Percentiles rank a stretch among this genome's conserved stretches.
Evolutionary conservation across 1,284 basidiomycete genomes (phyloP).

Genomic region (Moesziomyces sp.): DNA sequence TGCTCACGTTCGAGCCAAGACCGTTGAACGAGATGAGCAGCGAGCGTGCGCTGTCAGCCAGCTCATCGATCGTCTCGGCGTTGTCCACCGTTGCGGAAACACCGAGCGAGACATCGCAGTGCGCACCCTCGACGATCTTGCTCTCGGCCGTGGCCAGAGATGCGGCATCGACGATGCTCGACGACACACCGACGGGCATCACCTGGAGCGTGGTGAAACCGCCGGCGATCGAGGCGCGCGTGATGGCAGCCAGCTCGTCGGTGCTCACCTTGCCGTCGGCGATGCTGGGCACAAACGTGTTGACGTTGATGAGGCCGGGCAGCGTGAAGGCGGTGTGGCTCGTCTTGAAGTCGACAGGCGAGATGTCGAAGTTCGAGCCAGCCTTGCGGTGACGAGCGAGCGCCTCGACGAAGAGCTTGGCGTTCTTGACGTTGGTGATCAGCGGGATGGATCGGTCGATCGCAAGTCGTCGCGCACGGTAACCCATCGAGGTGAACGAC

Average conservation of each 20-base stretch:
- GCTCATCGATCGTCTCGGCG: slow-evolving; percentile 43
- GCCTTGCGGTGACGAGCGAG: slow-evolving; percentile 77
- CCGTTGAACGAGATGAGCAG: slow-evolving; percentile 61
- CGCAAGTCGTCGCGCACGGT: slow-evolving; percentile 97
- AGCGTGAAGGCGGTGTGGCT: slow-evolving; percentile 86
- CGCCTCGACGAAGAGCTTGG: slow-evolving; percentile 95
- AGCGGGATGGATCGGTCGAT: slow-evolving; percentile 97
- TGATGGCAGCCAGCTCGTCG: slow-evolving; percentile 73
- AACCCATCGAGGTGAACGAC: slow-evolving; percentile 96
- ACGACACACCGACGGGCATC: slow-evolving; percentile 45
- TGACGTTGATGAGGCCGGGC: slow-evolving; percentile 90
- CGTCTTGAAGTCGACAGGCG: slow-evolving; percentile 92
- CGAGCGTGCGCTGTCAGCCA: slow-evolving; percentile 59
- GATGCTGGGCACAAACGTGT: slow-evolving; percentile 85
- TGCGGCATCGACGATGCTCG: slow-evolving; percentile 46
- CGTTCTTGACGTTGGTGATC: slow-evolving; percentile 99
- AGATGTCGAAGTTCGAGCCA: slow-evolving; percentile 82
- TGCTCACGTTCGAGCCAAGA: slow-evolving; percentile 51
- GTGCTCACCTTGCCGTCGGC: slow-evolving; percentile 71
- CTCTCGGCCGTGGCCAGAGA: slow-evolving; percentile 56
- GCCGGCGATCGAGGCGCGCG: slow-evolving; percentile 56
- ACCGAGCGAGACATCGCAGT: slow-evolving; percentile 63
- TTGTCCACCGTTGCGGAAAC: slow-evolving; percentile 58
- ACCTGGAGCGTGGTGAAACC: slow-evolving; percentile 64
- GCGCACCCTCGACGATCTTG: slow-evolving; percentile 59